phyloP scores from a whole-genome alignment of 495 filamentous ascomycete genomes.

The Astrocystis sublimbata region DNA sequence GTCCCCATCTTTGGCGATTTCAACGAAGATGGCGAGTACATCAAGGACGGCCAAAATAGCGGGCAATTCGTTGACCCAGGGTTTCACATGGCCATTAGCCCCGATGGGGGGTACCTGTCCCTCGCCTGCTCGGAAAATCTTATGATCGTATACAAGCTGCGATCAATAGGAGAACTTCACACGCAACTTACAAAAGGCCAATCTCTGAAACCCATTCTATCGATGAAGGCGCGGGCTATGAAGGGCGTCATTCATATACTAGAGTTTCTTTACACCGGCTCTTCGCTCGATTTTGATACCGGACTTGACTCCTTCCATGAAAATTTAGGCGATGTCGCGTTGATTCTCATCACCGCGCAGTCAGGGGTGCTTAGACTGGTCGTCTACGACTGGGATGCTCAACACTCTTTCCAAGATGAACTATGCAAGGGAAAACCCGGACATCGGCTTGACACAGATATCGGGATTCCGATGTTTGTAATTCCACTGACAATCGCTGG shows the following conservation, averaged over 20 bases:
- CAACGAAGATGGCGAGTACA: neutral
- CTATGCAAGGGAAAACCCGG: slow-evolving; percentile 45
- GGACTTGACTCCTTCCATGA: too few species aligned
- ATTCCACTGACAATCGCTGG: slow-evolving; percentile 66
- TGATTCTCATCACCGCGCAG: slow-evolving; percentile 69
- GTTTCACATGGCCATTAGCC: slow-evolving; percentile 80
- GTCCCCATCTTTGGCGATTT: slow-evolving; percentile 55
- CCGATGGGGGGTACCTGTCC: slow-evolving; percentile 55
- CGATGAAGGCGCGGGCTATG: slow-evolving; percentile 58
- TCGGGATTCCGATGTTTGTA: slow-evolving; percentile 64
- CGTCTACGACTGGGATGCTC: slow-evolving; percentile 73
- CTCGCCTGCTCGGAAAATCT: slow-evolving; percentile 44
- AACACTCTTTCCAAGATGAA: slow-evolving; percentile 35
- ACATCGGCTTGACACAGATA: slow-evolving; percentile 57
- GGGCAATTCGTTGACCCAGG: slow-evolving; percentile 55
- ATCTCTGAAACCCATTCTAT: slow-evolving; percentile 45
- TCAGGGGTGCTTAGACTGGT: slow-evolving; percentile 62
- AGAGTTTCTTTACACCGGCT: slow-evolving; percentile 77
- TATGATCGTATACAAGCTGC: slow-evolving; percentile 62
- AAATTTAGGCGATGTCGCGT: slow-evolving; percentile 66
- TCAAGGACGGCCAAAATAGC: neutral
- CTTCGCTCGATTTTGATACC: too few species aligned
- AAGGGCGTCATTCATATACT: slow-evolving; percentile 79
- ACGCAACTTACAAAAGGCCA: slow-evolving; percentile 35
- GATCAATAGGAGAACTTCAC: slow-evolving; percentile 50